Conservation (phyloP, 305 asterid genomes). For the Fraxinus greggii region DNA sequence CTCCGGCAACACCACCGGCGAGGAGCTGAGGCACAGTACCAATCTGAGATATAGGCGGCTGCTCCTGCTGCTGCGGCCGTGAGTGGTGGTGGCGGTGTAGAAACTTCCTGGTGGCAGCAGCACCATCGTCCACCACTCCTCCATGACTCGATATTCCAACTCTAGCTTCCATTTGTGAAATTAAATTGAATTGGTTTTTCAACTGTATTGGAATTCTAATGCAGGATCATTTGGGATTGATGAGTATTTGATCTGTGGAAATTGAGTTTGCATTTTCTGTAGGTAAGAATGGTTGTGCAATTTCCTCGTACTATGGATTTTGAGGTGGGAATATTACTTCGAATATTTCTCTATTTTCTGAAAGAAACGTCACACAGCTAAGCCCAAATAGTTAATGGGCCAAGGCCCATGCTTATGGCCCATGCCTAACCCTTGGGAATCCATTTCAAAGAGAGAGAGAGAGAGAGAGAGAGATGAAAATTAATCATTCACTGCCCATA, state of each 20-base stretch:
- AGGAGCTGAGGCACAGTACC: constrained; percentile 91
- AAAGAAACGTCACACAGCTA: background rate
- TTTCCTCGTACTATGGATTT: too few species aligned
- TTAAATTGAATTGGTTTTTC: background rate
- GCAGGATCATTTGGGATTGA: background rate
- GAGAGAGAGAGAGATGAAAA: background rate
- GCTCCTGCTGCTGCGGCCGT: constrained; percentile 35
- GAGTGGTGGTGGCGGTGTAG: constrained; percentile 45
- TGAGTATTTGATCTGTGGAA: background rate
- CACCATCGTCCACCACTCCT: constrained; percentile 68
- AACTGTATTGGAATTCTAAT: background rate
- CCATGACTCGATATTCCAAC: constrained; percentile 49
- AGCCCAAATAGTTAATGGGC: background rate
- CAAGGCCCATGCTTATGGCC: background rate
- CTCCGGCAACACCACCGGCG: constrained; percentile 98
- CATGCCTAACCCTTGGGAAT: background rate
- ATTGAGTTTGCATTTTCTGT: background rate
- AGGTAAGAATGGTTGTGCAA: background rate
- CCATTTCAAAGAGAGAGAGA: background rate
- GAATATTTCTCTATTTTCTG: too few species aligned
- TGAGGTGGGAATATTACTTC: too few species aligned
- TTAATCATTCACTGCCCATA: constrained; percentile 40
- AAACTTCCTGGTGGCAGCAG: constrained; percentile 60
- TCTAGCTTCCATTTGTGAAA: constrained; percentile 68
- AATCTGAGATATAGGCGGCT: constrained; percentile 51